Evolutionary conservation across 176 grass and related monocot species (phyloP).

Genomic region (sorghum (Sorghum bicolor)): Sorghum_bicolor_NCBIv3 NC_012874.2:648001-648500

Average conservation of each 20-base stretch:
- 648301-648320: constrained; percentile 57
- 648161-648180: constrained; percentile 45
- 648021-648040: constrained; percentile 44
- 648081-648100: constrained; percentile 50
- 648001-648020: background rate
- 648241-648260: constrained; percentile 65
- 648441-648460: background rate
- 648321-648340: constrained; percentile 68
- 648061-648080: constrained; percentile 61
- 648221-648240: constrained; percentile 27
- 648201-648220: constrained; percentile 22
- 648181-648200: constrained; percentile 56
- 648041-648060: constrained; percentile 45
- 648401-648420: constrained; percentile 74
- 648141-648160: background rate
- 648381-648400: constrained; percentile 75
- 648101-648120: constrained; percentile 36
- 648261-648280: constrained; percentile 69
- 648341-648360: constrained; percentile 52
- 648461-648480: background rate
- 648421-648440: constrained; percentile 56
- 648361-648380: constrained; percentile 67
- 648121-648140: constrained; percentile 40
- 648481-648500: background rate
- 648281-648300: constrained; percentile 75